Conservation (phyloP, 2,329 filamentous ascomycete genomes). For the Tothia fuscella region DNA sequence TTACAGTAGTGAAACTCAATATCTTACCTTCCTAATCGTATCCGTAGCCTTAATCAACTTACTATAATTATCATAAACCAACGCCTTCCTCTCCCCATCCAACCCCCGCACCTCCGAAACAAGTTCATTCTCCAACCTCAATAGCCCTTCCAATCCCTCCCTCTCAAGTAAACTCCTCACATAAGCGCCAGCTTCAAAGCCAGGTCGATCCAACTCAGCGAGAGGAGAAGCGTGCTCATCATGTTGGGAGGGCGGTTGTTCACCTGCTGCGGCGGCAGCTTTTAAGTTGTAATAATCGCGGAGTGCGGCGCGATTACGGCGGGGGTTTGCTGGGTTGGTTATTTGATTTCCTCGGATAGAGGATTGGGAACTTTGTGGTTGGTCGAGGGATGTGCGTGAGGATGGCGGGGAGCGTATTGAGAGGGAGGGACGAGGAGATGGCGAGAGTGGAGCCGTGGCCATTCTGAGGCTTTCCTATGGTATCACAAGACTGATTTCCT, state of each 20-base stretch:
- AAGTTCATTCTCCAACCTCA: slow-evolving; percentile 55
- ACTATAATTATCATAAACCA: slow-evolving; percentile 97
- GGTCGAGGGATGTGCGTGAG: slow-evolving; percentile 10
- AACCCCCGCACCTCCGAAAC: slow-evolving; percentile 66
- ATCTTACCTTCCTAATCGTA: slow-evolving; percentile 65
- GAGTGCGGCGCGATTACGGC: slow-evolving; percentile 71
- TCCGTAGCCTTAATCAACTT: slow-evolving; percentile 95
- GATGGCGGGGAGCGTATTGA: slow-evolving; percentile 8
- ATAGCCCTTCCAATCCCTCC: slow-evolving; percentile 53
- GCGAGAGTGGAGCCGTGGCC: slow-evolving; percentile 1
- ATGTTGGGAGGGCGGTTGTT: slow-evolving; percentile 17
- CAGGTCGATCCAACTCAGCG: slow-evolving; percentile 60
- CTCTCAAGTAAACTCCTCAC: slow-evolving; percentile 49
- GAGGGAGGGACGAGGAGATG: slow-evolving; percentile 9
- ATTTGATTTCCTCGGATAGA: too few species aligned
- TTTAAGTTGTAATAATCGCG: slow-evolving; percentile 92
- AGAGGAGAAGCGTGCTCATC: background rate
- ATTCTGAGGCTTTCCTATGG: background rate
- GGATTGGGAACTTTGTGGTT: background rate
- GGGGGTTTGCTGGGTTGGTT: slow-evolving; percentile 14
- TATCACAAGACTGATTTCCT: too few species aligned
- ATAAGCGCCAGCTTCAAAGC: slow-evolving; percentile 63
- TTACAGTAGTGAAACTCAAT: background rate
- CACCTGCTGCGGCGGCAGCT: slow-evolving; percentile 28
- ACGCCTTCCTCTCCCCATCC: slow-evolving; percentile 89